A percentile compares a stretch with the other conserved stretches of the same genome.
Evolutionary conservation across 2,329 filamentous ascomycete species (phyloP).

Genomic region (Penicillium griseofulvum): DNA sequence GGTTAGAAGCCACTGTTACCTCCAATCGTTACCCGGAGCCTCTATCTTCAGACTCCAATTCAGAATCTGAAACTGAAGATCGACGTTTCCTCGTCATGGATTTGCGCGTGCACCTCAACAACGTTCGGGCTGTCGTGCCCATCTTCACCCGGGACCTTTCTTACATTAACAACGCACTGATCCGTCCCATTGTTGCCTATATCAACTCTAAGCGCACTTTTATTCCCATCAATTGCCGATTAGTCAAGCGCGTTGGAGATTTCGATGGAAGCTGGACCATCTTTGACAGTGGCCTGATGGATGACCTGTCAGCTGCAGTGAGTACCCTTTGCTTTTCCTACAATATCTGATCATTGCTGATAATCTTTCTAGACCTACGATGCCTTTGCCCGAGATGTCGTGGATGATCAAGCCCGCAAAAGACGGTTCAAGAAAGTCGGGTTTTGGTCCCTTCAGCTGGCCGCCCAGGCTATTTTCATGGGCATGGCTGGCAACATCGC

Average conservation of each 20-base stretch:
- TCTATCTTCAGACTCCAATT: slow-evolving; percentile 14
- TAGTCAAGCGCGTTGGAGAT: slow-evolving; percentile 83
- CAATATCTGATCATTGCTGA: not conserved
- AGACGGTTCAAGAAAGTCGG: slow-evolving; percentile 92
- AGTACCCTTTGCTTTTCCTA: slow-evolving; percentile 18
- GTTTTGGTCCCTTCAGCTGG: slow-evolving; percentile 90
- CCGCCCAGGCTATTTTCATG: slow-evolving; percentile 90
- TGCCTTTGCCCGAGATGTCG: slow-evolving; percentile 87
- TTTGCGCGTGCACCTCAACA: slow-evolving; percentile 89
- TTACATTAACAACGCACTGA: slow-evolving; percentile 93
- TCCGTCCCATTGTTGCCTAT: slow-evolving; percentile 94
- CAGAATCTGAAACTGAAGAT: slow-evolving; percentile 43
- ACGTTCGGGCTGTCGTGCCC: slow-evolving; percentile 87
- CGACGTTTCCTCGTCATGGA: slow-evolving; percentile 89
- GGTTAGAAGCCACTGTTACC: slow-evolving; percentile 86
- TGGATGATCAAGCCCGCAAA: slow-evolving; percentile 81
- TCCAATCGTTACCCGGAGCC: slow-evolving; percentile 61
- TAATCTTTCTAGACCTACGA: slow-evolving; percentile 66
- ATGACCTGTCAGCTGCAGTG: slow-evolving; percentile 83
- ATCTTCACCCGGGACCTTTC: slow-evolving; percentile 89
- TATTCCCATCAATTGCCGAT: slow-evolving; percentile 90
- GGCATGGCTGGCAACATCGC: slow-evolving; percentile 83
- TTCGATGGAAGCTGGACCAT: slow-evolving; percentile 96
- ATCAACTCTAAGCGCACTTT: slow-evolving; percentile 95
- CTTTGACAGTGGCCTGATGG: slow-evolving; percentile 90